phyloP scores from a whole-genome alignment of 495 filamentous ascomycete genomes.

The Podospora pseudoanserina region DNA sequence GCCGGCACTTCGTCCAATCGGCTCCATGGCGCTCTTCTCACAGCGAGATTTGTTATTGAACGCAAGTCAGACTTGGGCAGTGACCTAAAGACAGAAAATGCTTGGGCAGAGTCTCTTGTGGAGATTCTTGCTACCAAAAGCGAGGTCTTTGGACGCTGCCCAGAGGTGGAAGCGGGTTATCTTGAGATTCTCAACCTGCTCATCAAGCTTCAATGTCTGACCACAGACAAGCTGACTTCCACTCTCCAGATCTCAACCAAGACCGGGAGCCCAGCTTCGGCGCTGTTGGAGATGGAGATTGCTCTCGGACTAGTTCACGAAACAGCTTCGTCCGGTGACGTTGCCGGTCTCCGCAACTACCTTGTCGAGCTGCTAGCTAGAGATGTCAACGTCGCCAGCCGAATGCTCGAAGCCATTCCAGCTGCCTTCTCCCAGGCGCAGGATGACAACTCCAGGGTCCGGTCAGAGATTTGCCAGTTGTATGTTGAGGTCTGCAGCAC shows the following conservation, averaged over 20 bases:
- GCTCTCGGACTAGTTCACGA: constrained; percentile 23
- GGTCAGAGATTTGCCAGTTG: constrained; percentile 24
- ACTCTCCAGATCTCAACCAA: not conserved
- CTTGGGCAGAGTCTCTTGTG: constrained; percentile 17
- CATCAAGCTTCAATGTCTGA: constrained; percentile 11
- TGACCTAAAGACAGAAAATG: constrained; percentile 33
- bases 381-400: constrained; percentile 31
- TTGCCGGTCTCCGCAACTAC: constrained; percentile 14
- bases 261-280: constrained; percentile 13
- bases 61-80: constrained; percentile 40
- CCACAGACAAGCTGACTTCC: not conserved
- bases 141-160: constrained; percentile 24
- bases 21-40: constrained; percentile 65
- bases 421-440: constrained; percentile 22
- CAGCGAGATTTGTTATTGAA: constrained; percentile 51
- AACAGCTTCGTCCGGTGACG: constrained; percentile 16
- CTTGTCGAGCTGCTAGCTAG: constrained; percentile 15
- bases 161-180: constrained; percentile 39
- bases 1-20: constrained; percentile 24
- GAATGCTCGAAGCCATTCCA: constrained; percentile 32
- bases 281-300: constrained; percentile 25
- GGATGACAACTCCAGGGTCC: not conserved
- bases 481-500: constrained; percentile 26
- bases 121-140: constrained; percentile 2
- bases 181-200: constrained; percentile 42